These are phyloP conservation scores for Phytophthora foliorum DNA, from an alignment of 352 stramenopile species.

Conservation along the genomic window DNA sequence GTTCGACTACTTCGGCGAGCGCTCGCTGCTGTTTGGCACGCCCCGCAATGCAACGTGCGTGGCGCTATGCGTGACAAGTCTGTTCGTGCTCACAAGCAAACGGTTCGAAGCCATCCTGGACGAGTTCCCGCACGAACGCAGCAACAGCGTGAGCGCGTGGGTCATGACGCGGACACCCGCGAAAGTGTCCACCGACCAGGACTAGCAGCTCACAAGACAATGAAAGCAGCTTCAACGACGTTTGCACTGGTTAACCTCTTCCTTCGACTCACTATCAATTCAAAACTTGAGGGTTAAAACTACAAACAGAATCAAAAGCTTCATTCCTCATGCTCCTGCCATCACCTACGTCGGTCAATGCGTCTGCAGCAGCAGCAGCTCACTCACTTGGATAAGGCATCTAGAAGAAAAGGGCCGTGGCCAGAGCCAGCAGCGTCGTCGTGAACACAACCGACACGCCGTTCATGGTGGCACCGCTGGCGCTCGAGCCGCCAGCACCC, in stretches of 20 bases:
- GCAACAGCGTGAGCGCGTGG: conserved; percentile 69
- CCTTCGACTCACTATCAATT: conserved; percentile 15
- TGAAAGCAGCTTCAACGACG: conserved; percentile 4
- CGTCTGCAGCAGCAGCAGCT: conserved; percentile 6
- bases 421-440: conserved; percentile 41
- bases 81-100: conserved; percentile 73
- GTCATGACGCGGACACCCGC: conserved; percentile 54
- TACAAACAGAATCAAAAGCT: conserved; percentile 38
- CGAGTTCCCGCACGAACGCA: conserved; percentile 72
- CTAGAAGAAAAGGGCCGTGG: conserved; percentile 41
- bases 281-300: conserved; percentile 23
- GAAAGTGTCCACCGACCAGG: conserved; percentile 2
- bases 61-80: conserved; percentile 73
- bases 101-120: conserved; percentile 75
- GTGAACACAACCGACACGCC: conserved; percentile 38
- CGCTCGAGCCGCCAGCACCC: conserved; percentile 25
- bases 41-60: conserved; percentile 75
- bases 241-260: conserved; percentile 7
- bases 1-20: conserved; percentile 84
- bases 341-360: conserved; percentile 5
- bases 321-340: conserved; percentile 25
- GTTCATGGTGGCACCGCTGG: conserved; percentile 28
- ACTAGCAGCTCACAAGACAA: no score
- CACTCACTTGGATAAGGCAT: conserved; percentile 13
- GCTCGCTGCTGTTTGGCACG: conserved; percentile 76